Evolutionary conservation across 1,139 yeast genomes (phyloP).

Genomic region (Hansenula sp.): DNA sequence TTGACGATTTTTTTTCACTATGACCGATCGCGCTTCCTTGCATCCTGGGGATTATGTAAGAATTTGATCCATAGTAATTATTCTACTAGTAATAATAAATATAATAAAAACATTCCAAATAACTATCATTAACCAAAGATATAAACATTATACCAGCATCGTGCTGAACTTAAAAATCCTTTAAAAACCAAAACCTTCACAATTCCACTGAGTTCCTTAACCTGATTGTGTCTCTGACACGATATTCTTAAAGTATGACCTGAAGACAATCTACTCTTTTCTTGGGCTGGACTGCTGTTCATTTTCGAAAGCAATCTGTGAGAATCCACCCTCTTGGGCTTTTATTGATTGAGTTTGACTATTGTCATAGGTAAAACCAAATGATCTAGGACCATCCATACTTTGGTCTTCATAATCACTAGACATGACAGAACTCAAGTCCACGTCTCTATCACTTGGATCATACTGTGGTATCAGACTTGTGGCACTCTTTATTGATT

Average conservation of each 20-base stretch:
- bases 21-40: background rate
- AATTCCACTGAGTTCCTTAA: too few species aligned
- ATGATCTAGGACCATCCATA: background rate
- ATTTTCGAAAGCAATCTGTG: background rate
- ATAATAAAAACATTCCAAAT: too few species aligned
- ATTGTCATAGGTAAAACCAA: background rate
- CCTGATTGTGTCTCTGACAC: too few species aligned
- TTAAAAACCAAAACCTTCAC: too few species aligned
- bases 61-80: too few species aligned
- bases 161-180: too few species aligned
- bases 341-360: background rate
- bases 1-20: background rate
- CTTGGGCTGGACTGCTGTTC: too few species aligned
- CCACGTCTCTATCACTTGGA: conserved; percentile 1
- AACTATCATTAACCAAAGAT: too few species aligned
- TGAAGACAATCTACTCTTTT: background rate
- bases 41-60: background rate
- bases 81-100: too few species aligned
- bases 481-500: conserved; percentile 1
- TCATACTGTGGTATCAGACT: conserved; percentile 3
- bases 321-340: background rate
- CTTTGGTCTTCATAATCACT: background rate
- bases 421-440: background rate
- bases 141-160: too few species aligned
- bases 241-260: too few species aligned